Base-by-base conservation (phyloP, 495 filamentous ascomycete genomes). In the Podospora pseudoanserina region DNA sequence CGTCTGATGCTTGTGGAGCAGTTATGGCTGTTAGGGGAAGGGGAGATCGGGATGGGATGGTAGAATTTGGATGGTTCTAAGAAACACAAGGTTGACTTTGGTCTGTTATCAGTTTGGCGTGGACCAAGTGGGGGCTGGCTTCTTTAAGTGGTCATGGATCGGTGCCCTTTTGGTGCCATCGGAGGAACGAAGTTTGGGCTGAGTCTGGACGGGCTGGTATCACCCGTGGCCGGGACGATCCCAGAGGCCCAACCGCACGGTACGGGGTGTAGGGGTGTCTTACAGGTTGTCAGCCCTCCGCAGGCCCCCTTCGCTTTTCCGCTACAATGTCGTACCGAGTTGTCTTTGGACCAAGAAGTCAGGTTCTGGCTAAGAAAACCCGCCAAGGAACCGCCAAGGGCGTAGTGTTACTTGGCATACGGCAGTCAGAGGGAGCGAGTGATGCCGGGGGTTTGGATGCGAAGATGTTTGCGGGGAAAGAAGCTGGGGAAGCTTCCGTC, bases 351-450 rank as follows among this genome's bases (percentile, higher is more conserved):
- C 39, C 39, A 26, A 58, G 55, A 58, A 20, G n/a, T 58, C 55
- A 11, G 55, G 55, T 58, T 19, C 55, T 26, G 57, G 64, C 30
- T 68, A 61, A 69, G 62, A 68, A 20, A 56, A 72, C 34, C 44
- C 49, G 69, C 69, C 73, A 69, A 75, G 69, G 44, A 5, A 30
- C 27, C 34, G 68, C 70, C 71, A 72, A 75, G 68, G 13, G 20
- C 32, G 67, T 63, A 65, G 67, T 60, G 53, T 7, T 30, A 53
- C 73, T 69, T 75, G 70, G 70, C 70, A 65, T 70, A 49, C 68
- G 70, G 73, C 73, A 72, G 67, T 69, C 68, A 66, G 39, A 65
- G 59, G 60, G 49, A 57, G 57, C 65, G 23, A 63, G n/a, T 23
- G 30, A 44, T 5, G n/a, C 27, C 23, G 7, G 59, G 23, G 13